Evolutionary conservation across 768 basidiomycete species (phyloP).

Genomic region (Rhizopogon vinicolor): DNA sequence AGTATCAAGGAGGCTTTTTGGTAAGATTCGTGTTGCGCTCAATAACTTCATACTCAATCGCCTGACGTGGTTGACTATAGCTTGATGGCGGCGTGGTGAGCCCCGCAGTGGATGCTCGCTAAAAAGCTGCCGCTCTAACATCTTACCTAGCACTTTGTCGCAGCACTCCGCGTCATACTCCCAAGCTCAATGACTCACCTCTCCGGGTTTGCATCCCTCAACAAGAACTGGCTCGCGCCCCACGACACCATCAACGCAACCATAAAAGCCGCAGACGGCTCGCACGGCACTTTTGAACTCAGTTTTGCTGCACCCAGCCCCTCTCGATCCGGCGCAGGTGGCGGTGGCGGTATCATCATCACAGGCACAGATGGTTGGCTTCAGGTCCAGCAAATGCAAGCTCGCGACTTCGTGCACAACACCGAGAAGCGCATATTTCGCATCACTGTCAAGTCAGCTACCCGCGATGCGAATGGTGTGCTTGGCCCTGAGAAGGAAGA

Average conservation of each 20-base stretch:
- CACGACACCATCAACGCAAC: slow-evolving; percentile 73
- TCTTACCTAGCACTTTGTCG: slow-evolving; percentile 53
- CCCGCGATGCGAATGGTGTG: slow-evolving; percentile 15
- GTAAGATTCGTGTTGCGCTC: slow-evolving; percentile 36
- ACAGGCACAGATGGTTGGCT: slow-evolving; percentile 65
- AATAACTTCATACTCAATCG: neutral
- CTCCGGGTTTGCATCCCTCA: slow-evolving; percentile 62
- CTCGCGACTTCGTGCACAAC: slow-evolving; percentile 20
- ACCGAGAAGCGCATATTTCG: slow-evolving; percentile 26
- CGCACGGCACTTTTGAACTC: slow-evolving; percentile 59
- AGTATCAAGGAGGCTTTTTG: slow-evolving; percentile 83
- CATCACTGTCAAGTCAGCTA: slow-evolving; percentile 32
- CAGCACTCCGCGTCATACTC: slow-evolving; percentile 58
- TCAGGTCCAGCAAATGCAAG: slow-evolving; percentile 33
- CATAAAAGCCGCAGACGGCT: slow-evolving; percentile 40
- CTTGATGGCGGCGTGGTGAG: slow-evolving; percentile 77
- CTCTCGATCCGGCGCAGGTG: slow-evolving; percentile 27
- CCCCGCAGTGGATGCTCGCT: slow-evolving; percentile 5
- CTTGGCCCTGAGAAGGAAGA: slow-evolving; percentile 34
- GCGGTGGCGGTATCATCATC: slow-evolving; percentile 32
- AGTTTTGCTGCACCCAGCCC: slow-evolving; percentile 55
- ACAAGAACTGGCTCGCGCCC: slow-evolving; percentile 67
- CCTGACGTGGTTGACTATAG: slow-evolving; percentile 26
- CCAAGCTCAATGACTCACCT: slow-evolving; percentile 48
- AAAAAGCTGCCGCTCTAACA: neutral